These are phyloP conservation scores for Plasmodium ovale DNA, from an alignment of 169 alveolate species.

Conservation along the genomic window DNA sequence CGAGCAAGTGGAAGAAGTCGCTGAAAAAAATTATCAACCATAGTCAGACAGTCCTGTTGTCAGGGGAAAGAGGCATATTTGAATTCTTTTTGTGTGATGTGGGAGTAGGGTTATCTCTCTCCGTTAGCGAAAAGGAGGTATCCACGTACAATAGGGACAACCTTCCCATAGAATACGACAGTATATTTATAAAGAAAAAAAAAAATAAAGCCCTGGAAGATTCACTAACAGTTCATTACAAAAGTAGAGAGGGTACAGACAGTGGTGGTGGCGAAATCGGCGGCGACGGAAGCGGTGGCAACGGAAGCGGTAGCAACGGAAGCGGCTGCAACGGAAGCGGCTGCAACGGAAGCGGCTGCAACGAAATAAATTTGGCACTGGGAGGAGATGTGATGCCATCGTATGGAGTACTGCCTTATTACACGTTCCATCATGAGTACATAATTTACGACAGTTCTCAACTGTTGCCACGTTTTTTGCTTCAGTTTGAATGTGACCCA, in stretches of 20 bases:
- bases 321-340: slow-evolving; percentile 14
- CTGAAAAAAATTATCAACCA: slow-evolving; percentile 71
- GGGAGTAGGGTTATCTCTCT: slow-evolving; percentile 86
- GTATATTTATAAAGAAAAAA: slow-evolving; percentile 84
- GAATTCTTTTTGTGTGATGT: slow-evolving; percentile 92
- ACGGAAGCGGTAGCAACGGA: not conserved
- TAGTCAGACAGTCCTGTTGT: slow-evolving; percentile 76
- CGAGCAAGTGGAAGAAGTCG: slow-evolving; percentile 63
- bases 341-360: slow-evolving; percentile 34
- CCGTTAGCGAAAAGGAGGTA: slow-evolving; percentile 78
- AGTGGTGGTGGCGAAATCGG: not conserved
- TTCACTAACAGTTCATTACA: slow-evolving; percentile 84
- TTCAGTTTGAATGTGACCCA: slow-evolving; percentile 92
- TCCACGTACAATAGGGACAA: slow-evolving; percentile 77
- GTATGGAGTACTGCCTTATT: slow-evolving; percentile 92
- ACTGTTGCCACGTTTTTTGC: slow-evolving; percentile 88
- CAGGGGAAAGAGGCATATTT: slow-evolving; percentile 88
- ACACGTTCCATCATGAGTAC: slow-evolving; percentile 89
- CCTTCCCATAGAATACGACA: slow-evolving; percentile 87
- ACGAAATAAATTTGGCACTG: slow-evolving; percentile 59
- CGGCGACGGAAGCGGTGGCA: slow-evolving; percentile 73
- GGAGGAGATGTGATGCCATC: slow-evolving; percentile 78
- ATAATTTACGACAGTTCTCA: slow-evolving; percentile 91
- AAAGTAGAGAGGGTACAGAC: slow-evolving; percentile 78
- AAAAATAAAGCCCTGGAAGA: slow-evolving; percentile 84